Conservation (phyloP, 768 basidiomycete genomes). For the Suillus alpinus region DNA sequence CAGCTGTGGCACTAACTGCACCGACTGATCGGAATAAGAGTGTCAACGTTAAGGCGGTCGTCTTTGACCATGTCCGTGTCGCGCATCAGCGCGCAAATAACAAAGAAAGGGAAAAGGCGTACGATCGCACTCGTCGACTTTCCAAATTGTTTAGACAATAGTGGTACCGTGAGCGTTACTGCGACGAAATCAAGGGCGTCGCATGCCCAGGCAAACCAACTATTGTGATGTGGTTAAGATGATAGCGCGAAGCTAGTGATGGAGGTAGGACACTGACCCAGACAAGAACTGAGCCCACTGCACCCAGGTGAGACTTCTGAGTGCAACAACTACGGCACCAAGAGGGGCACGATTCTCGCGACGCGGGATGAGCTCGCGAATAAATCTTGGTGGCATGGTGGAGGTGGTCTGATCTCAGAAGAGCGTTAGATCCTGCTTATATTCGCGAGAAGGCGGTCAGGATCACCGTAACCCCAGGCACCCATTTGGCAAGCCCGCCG, state of each 20-base stretch:
- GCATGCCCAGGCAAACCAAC: constrained; percentile 84
- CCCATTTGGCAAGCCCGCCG: neutral
- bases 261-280: constrained; percentile 37
- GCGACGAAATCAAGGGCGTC: constrained; percentile 88
- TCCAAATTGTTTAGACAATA: constrained; percentile 48
- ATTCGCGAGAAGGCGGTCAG: neutral
- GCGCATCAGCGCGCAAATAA: neutral
- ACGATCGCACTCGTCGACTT: constrained; percentile 44
- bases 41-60: constrained; percentile 86
- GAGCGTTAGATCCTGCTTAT: neutral
- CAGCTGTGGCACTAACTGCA: constrained; percentile 41
- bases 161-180: constrained; percentile 59
- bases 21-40: constrained; percentile 83
- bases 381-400: constrained; percentile 49
- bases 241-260: neutral
- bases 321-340: constrained; percentile 42
- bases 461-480: neutral
- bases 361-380: constrained; percentile 47
- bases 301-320: constrained; percentile 45
- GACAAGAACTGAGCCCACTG: constrained; percentile 61
- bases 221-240: constrained; percentile 19
- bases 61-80: constrained; percentile 30
- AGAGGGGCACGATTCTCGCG: constrained; percentile 38
- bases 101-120: constrained; percentile 12
- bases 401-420: neutral